Evolutionary conservation across 2,329 filamentous ascomycete genomes (phyloP), one percentile per base, ranked within the genome.

Genomic region (Colletotrichum sp.): DNA sequence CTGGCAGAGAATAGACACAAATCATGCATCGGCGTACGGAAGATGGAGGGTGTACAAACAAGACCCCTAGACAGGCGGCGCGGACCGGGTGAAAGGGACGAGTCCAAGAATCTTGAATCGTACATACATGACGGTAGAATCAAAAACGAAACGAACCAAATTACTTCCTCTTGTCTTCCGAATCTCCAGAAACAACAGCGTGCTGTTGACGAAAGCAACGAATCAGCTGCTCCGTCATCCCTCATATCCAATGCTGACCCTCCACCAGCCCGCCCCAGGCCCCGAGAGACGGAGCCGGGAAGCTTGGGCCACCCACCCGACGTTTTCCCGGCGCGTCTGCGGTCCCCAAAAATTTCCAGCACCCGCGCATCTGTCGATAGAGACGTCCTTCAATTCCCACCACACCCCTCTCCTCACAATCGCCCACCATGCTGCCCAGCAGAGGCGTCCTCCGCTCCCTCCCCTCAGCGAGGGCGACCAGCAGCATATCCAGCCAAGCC

Each of bases 401-500:
- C 80, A 76, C 69, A 71, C 68, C 72, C n/a, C 70, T 69, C 52
- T 13, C 60, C 73, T 60, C 77, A 59, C 71, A 69, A 63, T 49
- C 63, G 36, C 76, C 80, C 82, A 84, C 79, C 75, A 88, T 88
- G 87, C 84, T 88, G 81, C 85, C 86, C 73, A 87, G 86, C 77
- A 85, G 86, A 86, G 86, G 85, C 80, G 82, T 87, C 79, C 82
- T 84, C 79, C 84, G 85, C 78, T 84, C 85, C 69, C 77, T 86
- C 72, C 82, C 85, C 77, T 83, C 84, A 57, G 78, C 79, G 77
- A 77, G 83, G 81, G 78, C 82, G 81, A 70, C 62, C 26, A 74
- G 71, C 65, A 74, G 70, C 71, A 69, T 82, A 32, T 79, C 79
- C 18, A 79, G 72, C 71, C 82, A 80, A 81, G 78, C 79, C 26